phyloP scores from a whole-genome alignment of 345 rosid genomes.

The Brassica rapa region DNA sequence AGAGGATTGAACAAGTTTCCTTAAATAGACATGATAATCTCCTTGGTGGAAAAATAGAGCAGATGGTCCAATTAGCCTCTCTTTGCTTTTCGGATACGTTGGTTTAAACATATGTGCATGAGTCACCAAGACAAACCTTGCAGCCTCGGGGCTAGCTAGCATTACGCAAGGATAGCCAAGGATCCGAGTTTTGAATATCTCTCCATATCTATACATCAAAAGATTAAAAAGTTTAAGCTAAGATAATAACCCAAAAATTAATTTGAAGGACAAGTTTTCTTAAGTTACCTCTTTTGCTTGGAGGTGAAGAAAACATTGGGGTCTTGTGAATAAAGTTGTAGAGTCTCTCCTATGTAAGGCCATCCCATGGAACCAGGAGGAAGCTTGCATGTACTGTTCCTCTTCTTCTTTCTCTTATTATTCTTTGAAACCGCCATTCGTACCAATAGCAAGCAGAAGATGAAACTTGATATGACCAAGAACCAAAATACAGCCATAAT shows the following conservation, averaged over 20 bases:
- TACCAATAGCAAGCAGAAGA: slow-evolving; percentile 32
- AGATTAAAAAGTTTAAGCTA: background rate
- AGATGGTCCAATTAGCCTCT: slow-evolving; percentile 72
- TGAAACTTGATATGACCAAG: slow-evolving; percentile 10
- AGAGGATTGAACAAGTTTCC: slow-evolving; percentile 72
- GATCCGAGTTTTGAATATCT: slow-evolving; percentile 74
- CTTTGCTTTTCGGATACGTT: slow-evolving; percentile 83
- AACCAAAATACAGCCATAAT: slow-evolving; percentile 24
- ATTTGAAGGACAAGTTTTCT: slow-evolving; percentile 17
- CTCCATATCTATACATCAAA: slow-evolving; percentile 61
- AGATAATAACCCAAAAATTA: background rate
- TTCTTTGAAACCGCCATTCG: slow-evolving; percentile 23
- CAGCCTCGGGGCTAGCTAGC: slow-evolving; percentile 81
- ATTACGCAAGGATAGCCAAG: slow-evolving; percentile 80
- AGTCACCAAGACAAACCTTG: slow-evolving; percentile 73
- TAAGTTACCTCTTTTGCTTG: slow-evolving; percentile 58
- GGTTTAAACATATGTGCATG: slow-evolving; percentile 81
- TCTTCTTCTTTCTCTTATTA: slow-evolving; percentile 32
- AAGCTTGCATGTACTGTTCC: slow-evolving; percentile 44
- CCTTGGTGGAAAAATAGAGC: slow-evolving; percentile 88
- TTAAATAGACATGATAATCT: slow-evolving; percentile 57
- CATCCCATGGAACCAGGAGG: slow-evolving; percentile 93
- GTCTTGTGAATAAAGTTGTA: slow-evolving; percentile 75
- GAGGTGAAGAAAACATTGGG: slow-evolving; percentile 68
- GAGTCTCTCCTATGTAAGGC: slow-evolving; percentile 85